Conservation (phyloP, 176 grass and related monocot species). For the Ensete ventricosum region DNA sequence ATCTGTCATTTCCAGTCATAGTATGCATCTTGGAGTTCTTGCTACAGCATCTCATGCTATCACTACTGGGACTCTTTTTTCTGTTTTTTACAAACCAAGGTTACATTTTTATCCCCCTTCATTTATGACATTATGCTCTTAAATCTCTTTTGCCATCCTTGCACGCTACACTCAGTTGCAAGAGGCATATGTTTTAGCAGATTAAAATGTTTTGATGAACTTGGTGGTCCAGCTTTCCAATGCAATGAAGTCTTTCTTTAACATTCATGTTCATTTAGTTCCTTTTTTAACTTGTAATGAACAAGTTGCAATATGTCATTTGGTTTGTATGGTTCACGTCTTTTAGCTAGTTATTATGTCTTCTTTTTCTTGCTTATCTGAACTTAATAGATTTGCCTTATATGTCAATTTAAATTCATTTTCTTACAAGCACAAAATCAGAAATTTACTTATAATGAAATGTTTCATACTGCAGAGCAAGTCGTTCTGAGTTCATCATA, state of each 20-base stretch:
- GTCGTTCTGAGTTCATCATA: slow-evolving; percentile 83
- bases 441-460: slow-evolving; percentile 11
- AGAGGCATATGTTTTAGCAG: no score
- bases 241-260: no score
- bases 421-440: background rate
- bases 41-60: slow-evolving; percentile 91
- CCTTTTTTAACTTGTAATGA: background rate
- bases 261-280: no score
- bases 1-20: slow-evolving; percentile 98
- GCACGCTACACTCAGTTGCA: background rate
- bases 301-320: background rate
- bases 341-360: no score
- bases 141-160: background rate
- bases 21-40: slow-evolving; percentile 97
- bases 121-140: slow-evolving; percentile 12
- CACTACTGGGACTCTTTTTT: slow-evolving; percentile 75
- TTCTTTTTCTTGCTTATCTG: background rate
- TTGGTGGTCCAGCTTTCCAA: background rate
- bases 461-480: slow-evolving; percentile 41
- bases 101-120: slow-evolving; percentile 14
- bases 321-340: no score
- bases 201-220: no score
- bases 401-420: background rate
- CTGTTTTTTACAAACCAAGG: slow-evolving; percentile 98
- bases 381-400: background rate